Evolutionary conservation across 495 filamentous ascomycete species (phyloP).

Genomic region (Aspergillus kassunensis): DNA sequence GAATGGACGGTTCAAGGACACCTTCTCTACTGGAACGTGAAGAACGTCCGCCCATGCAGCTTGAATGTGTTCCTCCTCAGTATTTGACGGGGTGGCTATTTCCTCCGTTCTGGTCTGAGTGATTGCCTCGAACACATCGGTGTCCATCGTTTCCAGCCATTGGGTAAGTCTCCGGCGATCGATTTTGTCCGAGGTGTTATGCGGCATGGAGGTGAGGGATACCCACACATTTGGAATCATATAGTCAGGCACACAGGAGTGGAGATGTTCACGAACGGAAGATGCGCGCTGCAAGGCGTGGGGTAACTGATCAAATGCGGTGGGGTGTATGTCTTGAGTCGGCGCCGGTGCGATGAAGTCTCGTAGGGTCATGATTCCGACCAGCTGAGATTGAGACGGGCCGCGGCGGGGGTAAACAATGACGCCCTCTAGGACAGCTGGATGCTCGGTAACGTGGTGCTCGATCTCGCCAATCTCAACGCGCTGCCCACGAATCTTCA

Average conservation of each 20-base stretch:
- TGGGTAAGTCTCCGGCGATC: constrained; percentile 25
- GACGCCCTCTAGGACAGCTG: constrained; percentile 8
- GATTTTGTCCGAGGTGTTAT: constrained; percentile 39
- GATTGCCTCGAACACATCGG: not conserved
- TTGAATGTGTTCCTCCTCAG: constrained; percentile 8
- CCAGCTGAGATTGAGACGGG: constrained; percentile 3
- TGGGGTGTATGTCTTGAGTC: not conserved
- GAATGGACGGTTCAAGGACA: constrained; percentile 22
- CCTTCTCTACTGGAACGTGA: constrained; percentile 13
- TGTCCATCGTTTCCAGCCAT: constrained; percentile 12
- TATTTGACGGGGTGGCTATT: not conserved
- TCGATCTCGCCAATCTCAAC: constrained; percentile 43
- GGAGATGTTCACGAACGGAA: constrained; percentile 2
- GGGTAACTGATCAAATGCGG: not conserved
- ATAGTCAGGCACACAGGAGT: constrained; percentile 11
- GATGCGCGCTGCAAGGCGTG: not conserved
- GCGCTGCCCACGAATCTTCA: constrained; percentile 44
- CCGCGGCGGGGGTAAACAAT: constrained; percentile 11
- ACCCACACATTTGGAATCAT: constrained; percentile 26
- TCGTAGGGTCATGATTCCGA: constrained; percentile 7
- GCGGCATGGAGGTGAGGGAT: constrained; percentile 23
- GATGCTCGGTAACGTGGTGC: constrained; percentile 20
- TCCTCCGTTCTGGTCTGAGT: not conserved
- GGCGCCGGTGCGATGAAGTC: not conserved
- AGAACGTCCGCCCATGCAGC: constrained; percentile 21